Base-by-base conservation (phyloP, 352 stramenopile species). In the Globisporangium parvum region DNA sequence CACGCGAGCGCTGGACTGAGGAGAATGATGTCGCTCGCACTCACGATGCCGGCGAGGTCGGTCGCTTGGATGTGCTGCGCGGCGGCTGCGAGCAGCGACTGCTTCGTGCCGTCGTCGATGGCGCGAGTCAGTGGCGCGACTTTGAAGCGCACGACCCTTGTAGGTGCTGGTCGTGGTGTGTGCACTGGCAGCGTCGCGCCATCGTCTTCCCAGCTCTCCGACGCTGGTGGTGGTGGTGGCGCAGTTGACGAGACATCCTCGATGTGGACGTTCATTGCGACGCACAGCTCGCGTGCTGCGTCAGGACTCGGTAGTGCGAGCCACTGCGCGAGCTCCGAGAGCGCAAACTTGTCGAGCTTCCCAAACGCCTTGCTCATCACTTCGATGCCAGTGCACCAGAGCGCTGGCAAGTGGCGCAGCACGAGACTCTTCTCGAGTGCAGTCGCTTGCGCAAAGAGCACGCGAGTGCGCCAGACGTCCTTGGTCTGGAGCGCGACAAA, bases 291-390 rank as follows among this genome's bases (percentile, higher is more conserved):
- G 9, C 60, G 53, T 31, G 65, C 67, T n/a, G 65, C 47, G 14
- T 62, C 51, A 44, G 63, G 23, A 0, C 51, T 41, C 9, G 53
- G 33, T 6, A 85, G 51, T 8, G 21, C 20, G 37, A 85, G 50
- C 64, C 60, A 80, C 18, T 46, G 28, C 2, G 66, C 68, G 10
- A 91, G 41, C 44, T 80, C 63, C 39, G 70, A 56, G 1, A 88
- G 47, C 4, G 55, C 37, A 37, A 91, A 77, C 12, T 68, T 66
- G 42, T 89, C 73, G 18, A 80, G 73, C 37, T 88, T 91, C 44
- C 70, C 68, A 15, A 76, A 78, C 14, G 71, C 65, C 51, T 87
- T 87, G 68, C 82, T 86, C 42, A 91, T 71, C 65, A 74, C 73
- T 4, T 46, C 39, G 12, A 88, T 14, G 26, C 64, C 64, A 0